These are phyloP conservation scores for Colletotrichum neosansevieriae DNA, from an alignment of 2,329 filamentous ascomycete species.

Conservation along the genomic window DNA sequence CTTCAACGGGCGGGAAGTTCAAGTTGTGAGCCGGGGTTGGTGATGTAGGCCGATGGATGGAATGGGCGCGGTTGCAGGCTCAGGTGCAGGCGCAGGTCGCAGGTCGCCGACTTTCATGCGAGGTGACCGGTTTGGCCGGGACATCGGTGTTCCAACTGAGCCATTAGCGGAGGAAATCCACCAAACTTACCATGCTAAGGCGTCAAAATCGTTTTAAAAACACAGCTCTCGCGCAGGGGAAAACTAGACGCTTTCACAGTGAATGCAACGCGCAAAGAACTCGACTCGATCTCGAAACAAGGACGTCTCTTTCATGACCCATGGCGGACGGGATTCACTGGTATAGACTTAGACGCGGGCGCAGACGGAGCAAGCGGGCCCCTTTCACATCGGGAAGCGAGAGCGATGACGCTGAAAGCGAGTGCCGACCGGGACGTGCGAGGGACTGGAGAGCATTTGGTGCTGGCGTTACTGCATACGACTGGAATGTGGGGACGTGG, in stretches of 20 bases:
- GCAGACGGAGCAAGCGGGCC: neutral
- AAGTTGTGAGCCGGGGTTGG: neutral
- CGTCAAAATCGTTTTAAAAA: neutral
- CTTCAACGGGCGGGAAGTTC: neutral
- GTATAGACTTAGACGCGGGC: neutral
- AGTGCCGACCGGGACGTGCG: neutral
- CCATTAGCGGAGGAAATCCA: slow-evolving; percentile 14
- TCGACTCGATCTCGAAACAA: neutral
- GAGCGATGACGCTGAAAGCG: slow-evolving; percentile 10
- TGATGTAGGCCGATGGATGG: slow-evolving; percentile 6
- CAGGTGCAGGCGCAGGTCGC: slow-evolving; percentile 11
- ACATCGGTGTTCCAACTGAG: slow-evolving; percentile 25
- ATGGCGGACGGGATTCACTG: neutral
- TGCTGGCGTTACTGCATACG: slow-evolving; percentile 2
- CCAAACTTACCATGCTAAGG: slow-evolving; percentile 7
- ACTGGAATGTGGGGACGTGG: slow-evolving; percentile 11
- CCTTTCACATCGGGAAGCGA: slow-evolving; percentile 22
- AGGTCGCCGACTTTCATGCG: slow-evolving; percentile 4
- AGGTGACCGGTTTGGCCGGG: slow-evolving; percentile 16
- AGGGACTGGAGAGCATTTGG: neutral
- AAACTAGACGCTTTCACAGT: neutral
- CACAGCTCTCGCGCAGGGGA: neutral
- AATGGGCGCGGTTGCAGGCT: neutral
- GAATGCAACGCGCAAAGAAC: neutral
- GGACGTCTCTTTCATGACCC: neutral